A percentile compares a stretch with the other conserved stretches of the same genome.
Evolutionary conservation across 768 basidiomycete genomes (phyloP).

Genomic region (Xerocomellus intermedius): DNA sequence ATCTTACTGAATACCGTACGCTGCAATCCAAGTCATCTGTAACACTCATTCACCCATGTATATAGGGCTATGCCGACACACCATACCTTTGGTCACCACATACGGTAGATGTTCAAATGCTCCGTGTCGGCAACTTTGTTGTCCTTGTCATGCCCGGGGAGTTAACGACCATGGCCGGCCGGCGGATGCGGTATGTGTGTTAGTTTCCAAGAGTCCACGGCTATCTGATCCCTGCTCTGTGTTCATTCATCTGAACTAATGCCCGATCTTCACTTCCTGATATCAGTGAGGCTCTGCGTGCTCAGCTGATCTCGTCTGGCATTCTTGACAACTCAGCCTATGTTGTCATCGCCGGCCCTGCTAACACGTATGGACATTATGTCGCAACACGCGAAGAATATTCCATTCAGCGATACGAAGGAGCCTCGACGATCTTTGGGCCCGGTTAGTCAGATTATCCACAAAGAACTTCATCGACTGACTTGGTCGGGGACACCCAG

Average conservation of each 20-base stretch:
- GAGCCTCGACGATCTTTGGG: conserved; percentile 77
- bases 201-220: neutral
- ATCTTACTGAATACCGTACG: conserved; percentile 64
- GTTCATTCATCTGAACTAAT: neutral
- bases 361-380: conserved; percentile 78
- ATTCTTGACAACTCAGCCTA: conserved; percentile 67
- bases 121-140: conserved; percentile 74
- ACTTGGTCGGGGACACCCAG: conserved; percentile 32
- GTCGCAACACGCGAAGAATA: conserved; percentile 74
- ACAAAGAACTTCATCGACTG: neutral
- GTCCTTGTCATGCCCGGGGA: conserved; percentile 77
- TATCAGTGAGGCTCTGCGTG: conserved; percentile 62
- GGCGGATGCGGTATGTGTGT: conserved; percentile 61
- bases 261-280: neutral
- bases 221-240: conserved; percentile 4
- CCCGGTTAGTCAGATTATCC: conserved; percentile 48
- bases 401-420: conserved; percentile 73
- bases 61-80: conserved; percentile 56
- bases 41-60: conserved; percentile 18
- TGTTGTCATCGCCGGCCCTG: conserved; percentile 79
- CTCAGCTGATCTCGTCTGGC: conserved; percentile 58
- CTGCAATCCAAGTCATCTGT: neutral
- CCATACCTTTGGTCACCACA: conserved; percentile 77
- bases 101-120: conserved; percentile 74
- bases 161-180: conserved; percentile 79